Evolutionary conservation across 768 basidiomycete genomes (phyloP), one percentile per base, ranked within the genome.

Genomic region (Leccinum ochraceum): DNA sequence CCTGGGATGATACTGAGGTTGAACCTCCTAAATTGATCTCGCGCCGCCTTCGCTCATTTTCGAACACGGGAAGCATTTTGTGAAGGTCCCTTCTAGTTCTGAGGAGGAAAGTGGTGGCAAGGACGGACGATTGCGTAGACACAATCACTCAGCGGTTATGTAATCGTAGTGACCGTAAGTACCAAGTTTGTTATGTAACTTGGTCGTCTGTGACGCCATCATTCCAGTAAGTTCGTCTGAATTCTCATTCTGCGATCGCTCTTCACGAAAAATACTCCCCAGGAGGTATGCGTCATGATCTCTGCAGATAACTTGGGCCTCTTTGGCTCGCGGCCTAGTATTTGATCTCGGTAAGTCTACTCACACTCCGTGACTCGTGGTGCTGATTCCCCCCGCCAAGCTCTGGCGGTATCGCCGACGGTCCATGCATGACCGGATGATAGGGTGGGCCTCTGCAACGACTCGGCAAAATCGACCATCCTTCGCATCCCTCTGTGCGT

Each of bases 1-100:
- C 74, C 46, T 86, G 82, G 0, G 83, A 81, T 6, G 84, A 67
- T 2, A 78, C 80, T 20, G 81, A 71, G 0, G 78, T 80, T 1
- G 82, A 72, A 2, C 92, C 92, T 16, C 92, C 92, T 20, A 93
- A 81, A 70, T 93, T 92, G 64, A 93, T 93, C 66, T 82, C 80
- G 49, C 87, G 82, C 58, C 84, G 79, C 52, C 76, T 72, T 49
- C 76, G 75, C 55, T 86, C 81, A 66, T 80, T 77, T 39, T 78
- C 80, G 65, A 86, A 84, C 50, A 85, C 53, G 16, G 81, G 79
- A 57, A 80, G 68, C 75, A 78, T 79, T 24, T 42, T 51, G 30
- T 37, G 10, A 46, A 36, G 3, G 22, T 24, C 26, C 54, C 32
- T 17, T 50, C 1, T 6, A 13, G 52, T 6, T 14, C 42, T 20